Evolutionary conservation across 495 filamentous ascomycete species (phyloP), one percentile per base, ranked within the genome.

Genomic region (Ascobolus immersus): DNA sequence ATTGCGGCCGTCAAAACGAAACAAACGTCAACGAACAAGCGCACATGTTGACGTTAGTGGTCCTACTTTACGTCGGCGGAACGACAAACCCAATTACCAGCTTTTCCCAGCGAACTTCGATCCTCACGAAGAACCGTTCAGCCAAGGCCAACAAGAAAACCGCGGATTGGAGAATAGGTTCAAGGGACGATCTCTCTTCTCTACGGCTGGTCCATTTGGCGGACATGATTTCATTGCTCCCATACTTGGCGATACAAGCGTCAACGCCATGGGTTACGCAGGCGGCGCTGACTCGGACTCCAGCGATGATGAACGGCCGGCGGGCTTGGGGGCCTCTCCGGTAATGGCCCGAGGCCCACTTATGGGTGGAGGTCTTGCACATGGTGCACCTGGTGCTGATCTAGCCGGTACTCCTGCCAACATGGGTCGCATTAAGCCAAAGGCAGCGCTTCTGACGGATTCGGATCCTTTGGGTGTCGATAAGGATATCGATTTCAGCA

Each of bases 381-480:
- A 76, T 28, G 77, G 73, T 6, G 72, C 74, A 21, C 73, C 80
- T 12, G 45, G 28, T 9, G 73, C 75, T 12, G 81, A 89, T 45
- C 65, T 93, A 28, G 89, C 89, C 34, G 89, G 78, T 52, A 53
- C 86, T 40, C 90, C 84, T 50, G 78, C 86, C 47, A 56, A 53
- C 12, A 71, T 68, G 42, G 58, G 59, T 6, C 34, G 42, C 9
- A 71, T 64, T 48, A 65, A 73, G 36, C 56, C 68, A 1, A 62
- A 89, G 32, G 84, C 81, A 14, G n/a, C n/a, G n/a, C n/a, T n/a
- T n/a, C n/a, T n/a, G n/a, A n/a, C n/a, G n/a, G 86, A 96, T 56
- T 77, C 81, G 4, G 89, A 96, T 50, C 82, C 86, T 10, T 56
- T 96, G 13, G 86, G 89, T 19, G 79, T 93, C 17, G 80, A 93